Conservation (phyloP, 1,284 basidiomycete genomes). For the Cutaneotrichosporon sp. region DNA sequence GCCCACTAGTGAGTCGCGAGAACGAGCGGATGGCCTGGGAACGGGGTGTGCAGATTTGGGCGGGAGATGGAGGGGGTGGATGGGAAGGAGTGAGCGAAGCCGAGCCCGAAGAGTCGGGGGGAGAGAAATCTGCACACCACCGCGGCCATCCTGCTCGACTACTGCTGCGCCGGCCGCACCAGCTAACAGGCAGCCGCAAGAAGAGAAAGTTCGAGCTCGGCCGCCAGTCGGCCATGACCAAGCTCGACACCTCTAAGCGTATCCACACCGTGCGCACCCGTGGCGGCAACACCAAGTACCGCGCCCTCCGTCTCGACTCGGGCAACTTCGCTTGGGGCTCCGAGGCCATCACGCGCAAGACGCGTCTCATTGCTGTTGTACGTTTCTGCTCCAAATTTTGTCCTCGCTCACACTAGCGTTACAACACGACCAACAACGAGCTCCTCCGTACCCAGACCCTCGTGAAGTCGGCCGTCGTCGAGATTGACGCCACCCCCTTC, state of each 20-base stretch:
- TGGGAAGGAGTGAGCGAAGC: neutral
- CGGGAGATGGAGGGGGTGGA: neutral
- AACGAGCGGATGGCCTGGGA: neutral
- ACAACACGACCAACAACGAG: conserved; percentile 98
- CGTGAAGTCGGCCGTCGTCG: conserved; percentile 91
- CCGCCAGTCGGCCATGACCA: conserved; percentile 93
- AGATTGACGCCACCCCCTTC: conserved; percentile 95
- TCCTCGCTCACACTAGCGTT: conserved; percentile 62
- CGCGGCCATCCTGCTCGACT: too few species aligned
- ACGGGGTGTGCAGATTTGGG: conserved; percentile 18
- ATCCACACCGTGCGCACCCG: conserved; percentile 90
- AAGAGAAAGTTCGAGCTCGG: conserved; percentile 99
- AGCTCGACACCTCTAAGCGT: conserved; percentile 82
- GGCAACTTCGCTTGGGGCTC: conserved; percentile 98
- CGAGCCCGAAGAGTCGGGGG: neutral
- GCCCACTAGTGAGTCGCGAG: conserved; percentile 60
- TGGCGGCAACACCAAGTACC: conserved; percentile 89
- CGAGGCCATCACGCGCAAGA: conserved; percentile 88
- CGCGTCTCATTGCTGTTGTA: conserved; percentile 90
- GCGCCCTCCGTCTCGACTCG: conserved; percentile 87
- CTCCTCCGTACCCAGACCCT: conserved; percentile 97
- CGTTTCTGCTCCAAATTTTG: conserved; percentile 53
- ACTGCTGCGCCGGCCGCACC: neutral
- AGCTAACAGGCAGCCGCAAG: conserved; percentile 64
- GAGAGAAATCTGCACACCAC: conserved; percentile 2